These are phyloP conservation scores for Rhizopogon parksii DNA, from an alignment of 1,284 basidiomycete species.

Conservation along the genomic window DNA sequence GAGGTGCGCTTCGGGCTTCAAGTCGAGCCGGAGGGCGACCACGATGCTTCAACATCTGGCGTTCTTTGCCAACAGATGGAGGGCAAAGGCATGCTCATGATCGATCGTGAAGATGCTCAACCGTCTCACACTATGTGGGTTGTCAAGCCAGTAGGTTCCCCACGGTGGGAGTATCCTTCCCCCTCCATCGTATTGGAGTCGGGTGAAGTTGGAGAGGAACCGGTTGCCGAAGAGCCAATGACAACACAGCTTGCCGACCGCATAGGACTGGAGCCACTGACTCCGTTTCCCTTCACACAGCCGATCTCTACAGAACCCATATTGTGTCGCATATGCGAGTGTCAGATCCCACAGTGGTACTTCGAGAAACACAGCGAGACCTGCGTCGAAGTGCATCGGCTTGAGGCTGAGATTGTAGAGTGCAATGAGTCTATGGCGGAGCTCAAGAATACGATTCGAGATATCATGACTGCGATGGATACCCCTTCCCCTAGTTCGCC, in stretches of 20 bases:
- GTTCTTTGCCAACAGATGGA: constrained; percentile 85
- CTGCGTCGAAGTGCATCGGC: constrained; percentile 91
- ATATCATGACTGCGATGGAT: constrained; percentile 61
- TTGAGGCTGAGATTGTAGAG: constrained; percentile 92
- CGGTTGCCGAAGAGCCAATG: constrained; percentile 31
- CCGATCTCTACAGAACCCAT: constrained; percentile 83
- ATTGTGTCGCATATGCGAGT: constrained; percentile 97
- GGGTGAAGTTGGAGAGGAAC: constrained; percentile 48
- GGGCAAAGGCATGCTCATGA: constrained; percentile 98
- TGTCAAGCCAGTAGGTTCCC: constrained; percentile 75
- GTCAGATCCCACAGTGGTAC: constrained; percentile 96
- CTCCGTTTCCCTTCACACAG: constrained; percentile 66
- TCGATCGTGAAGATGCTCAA: constrained; percentile 78
- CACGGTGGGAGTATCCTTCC: constrained; percentile 57
- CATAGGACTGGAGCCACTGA: constrained; percentile 40
- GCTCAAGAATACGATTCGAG: constrained; percentile 75
- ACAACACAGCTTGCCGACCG: constrained; percentile 16
- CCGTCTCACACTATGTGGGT: constrained; percentile 99
- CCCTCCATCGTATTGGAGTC: constrained; percentile 51
- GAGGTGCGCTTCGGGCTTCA: constrained; percentile 88
- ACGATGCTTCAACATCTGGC: constrained; percentile 40
- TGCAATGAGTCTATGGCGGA: constrained; percentile 92
- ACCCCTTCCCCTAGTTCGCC: constrained; percentile 51
- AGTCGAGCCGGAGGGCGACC: constrained; percentile 55
- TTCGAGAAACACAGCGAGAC: constrained; percentile 99